Base-by-base conservation (phyloP, 2,329 filamentous ascomycete genomes). In the Samsoniella hepiali region DNA sequence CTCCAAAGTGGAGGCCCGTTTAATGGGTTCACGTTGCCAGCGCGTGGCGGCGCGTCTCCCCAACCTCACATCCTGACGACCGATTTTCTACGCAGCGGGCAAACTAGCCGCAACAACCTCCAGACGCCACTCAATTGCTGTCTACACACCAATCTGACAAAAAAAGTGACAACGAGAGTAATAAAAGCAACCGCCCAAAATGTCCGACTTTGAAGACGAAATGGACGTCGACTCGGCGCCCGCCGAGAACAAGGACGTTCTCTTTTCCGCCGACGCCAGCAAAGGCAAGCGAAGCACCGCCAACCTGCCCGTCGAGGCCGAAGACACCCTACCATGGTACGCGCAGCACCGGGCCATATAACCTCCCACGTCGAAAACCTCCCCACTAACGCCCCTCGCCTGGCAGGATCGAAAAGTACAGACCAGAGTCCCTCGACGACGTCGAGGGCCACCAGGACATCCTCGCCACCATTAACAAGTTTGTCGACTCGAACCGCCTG, bases 371-470 rank as follows among this genome's bases (percentile, higher is more conserved):
- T 62, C 62, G 9, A 64, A 11, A 44, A 22, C 22, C 45, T 50
- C 22, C 6, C 5, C 63, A 32, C 13, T 54, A 54, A 11, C 34
- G 3, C 34, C 10, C 31, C 3, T 13, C 9, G 64, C 54, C 22
- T 9, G 7, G 1, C 65, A 93, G 91, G 93, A 93, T 99, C 9
- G 95, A 99, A 74, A 99, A 99, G 73, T 99, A 98, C 78, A 87
- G 95, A 60, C 95, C 95, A 22, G 88, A 88, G 66, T 92, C 91
- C 1, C 86, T 99, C 53, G 87, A 89, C 69, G 95, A 99, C 76
- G 95, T 99, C 64, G 96, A 93, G 3, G 95, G 95, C 27, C 95
- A 99, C 76, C 91, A 97, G 73, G 95, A 99, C 77, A 98, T 99
- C 72, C 87, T 99, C 67, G 88, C 93, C 5, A 99, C 95, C 2